Base-by-base conservation (phyloP, 2,329 filamentous ascomycete species). In the Alternaria ethzedia region DNA sequence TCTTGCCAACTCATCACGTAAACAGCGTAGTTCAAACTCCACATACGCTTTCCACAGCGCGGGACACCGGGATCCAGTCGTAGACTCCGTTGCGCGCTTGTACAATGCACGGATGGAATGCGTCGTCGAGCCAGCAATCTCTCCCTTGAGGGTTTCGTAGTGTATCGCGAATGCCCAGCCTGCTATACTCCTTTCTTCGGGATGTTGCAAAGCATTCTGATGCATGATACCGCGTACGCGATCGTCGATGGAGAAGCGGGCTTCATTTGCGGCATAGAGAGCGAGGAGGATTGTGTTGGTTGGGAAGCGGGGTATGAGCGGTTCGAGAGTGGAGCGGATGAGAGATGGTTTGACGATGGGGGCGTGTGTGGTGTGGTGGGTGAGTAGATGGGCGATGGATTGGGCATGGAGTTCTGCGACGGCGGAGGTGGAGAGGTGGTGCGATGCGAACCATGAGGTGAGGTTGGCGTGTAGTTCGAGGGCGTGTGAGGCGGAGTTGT, bases 271-370 rank as follows among this genome's bases (percentile, higher is more conserved):
- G n/a, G 89, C 86, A 67, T 91, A 91, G 0, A 96, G 81, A 1
- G 86, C 83, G 1, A 96, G 84, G 65, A 97, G 90, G 6, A 93
- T 84, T 2, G 89, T 91, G 80, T 97, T 97, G 52, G 84, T 83
- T 0, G 94, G 93, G 75, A 94, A 97, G 7, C 82, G 75, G 0
- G 72, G 70, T 21, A 96, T 82, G 65, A 90, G 91, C 3, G 83
- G 80, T 5, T 83, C 80, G 1, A 97, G 81, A 12, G 89, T 82
- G 8, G 85, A 80, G 46, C 91, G 89, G 32, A 96, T 78, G 17
- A 89, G 84, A 0, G 84, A 82, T 5, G 92, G 90, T 56, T 90
- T 89, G 79, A 91, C 93, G 3, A 90, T 86, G 4, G 87, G 88
- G 56, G 81, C 87, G 64, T 85, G 84, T 3, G 83, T 85, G 43